phyloP scores from a whole-genome alignment of 108 stramenopile species.

The Skeletonema potamos region DNA sequence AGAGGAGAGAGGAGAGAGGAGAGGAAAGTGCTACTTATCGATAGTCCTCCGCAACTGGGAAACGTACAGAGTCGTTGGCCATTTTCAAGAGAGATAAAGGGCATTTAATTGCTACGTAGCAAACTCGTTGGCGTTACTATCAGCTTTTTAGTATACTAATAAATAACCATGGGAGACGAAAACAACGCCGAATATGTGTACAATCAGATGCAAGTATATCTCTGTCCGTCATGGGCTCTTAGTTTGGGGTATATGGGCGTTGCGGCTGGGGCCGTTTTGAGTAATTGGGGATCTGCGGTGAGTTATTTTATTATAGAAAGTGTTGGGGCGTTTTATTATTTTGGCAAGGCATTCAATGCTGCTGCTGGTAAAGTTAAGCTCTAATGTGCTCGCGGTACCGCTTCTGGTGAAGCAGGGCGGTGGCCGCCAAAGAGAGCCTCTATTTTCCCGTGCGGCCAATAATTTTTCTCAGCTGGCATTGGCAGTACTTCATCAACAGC shows the following conservation, averaged over 20 bases:
- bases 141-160: neutral
- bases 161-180: neutral
- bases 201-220: slow-evolving; percentile 9
- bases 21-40: no score
- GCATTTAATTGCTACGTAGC: neutral
- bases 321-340: neutral
- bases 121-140: neutral
- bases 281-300: slow-evolving; percentile 81
- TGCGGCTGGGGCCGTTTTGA: slow-evolving; percentile 69
- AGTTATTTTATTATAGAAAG: slow-evolving; percentile 21
- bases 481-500: neutral
- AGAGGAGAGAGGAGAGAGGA: neutral
- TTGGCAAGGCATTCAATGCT: neutral
- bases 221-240: slow-evolving; percentile 79
- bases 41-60: no score
- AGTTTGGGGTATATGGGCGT: slow-evolving; percentile 78
- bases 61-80: no score
- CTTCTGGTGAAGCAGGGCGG: neutral
- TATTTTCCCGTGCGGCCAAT: neutral
- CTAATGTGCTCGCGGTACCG: neutral
- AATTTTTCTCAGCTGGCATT: neutral
- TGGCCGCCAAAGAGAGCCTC: neutral
- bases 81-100: neutral
- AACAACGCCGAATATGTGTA: neutral
- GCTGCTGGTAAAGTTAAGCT: neutral